phyloP scores from a whole-genome alignment of 495 filamentous ascomycete genomes.

The Neurospora hispaniola region DNA sequence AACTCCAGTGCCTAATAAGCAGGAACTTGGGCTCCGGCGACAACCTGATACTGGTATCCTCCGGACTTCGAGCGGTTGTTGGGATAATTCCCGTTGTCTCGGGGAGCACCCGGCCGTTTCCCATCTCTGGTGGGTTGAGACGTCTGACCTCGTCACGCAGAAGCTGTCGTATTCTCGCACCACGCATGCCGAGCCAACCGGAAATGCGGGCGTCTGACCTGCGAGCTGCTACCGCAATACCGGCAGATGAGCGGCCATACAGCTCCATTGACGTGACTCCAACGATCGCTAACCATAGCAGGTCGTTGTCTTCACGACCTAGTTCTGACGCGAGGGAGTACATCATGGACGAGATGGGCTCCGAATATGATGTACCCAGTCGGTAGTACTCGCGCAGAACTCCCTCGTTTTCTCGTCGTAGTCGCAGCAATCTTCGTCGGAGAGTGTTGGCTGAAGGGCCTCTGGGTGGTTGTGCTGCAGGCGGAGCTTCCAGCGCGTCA shows the following conservation, averaged over 20 bases:
- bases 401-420: slow-evolving; percentile 65
- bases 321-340: slow-evolving; percentile 93
- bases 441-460: slow-evolving; percentile 56
- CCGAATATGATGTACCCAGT: slow-evolving; percentile 80
- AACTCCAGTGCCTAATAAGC: slow-evolving; percentile 88
- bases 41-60: slow-evolving; percentile 83
- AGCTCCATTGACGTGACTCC: slow-evolving; percentile 86
- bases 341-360: slow-evolving; percentile 85
- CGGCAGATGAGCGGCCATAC: slow-evolving; percentile 74
- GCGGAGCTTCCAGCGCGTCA: slow-evolving; percentile 36
- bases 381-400: slow-evolving; percentile 72
- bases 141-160: slow-evolving; percentile 90
- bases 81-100: slow-evolving; percentile 71
- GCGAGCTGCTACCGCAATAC: slow-evolving; percentile 61
- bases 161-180: slow-evolving; percentile 73
- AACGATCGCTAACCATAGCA: slow-evolving; percentile 89
- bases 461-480: slow-evolving; percentile 47
- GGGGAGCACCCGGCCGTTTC: slow-evolving; percentile 32
- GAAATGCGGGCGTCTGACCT: slow-evolving; percentile 40
- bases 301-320: slow-evolving; percentile 90
- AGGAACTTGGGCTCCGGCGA: slow-evolving; percentile 93
- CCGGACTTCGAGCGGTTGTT: slow-evolving; percentile 76
- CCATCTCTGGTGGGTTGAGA: slow-evolving; percentile 72
- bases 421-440: slow-evolving; percentile 57
- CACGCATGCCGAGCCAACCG: slow-evolving; percentile 75